Conservation (phyloP, 176 grass and related monocot species). For the Oryza glumipatula region DNA sequence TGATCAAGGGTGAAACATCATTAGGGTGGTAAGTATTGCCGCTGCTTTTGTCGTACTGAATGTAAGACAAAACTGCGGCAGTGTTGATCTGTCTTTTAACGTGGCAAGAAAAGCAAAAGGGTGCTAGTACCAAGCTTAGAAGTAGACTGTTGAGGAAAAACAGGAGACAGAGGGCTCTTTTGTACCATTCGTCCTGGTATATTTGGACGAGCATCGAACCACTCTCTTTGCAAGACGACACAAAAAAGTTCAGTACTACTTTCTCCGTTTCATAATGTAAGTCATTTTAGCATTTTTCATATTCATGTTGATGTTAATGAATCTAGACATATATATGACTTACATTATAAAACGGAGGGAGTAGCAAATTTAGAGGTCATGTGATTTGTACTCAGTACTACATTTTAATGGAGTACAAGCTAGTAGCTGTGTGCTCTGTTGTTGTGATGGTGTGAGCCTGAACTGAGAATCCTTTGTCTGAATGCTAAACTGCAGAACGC, state of each 20-base stretch:
- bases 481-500: conserved; percentile 61
- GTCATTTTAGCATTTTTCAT: too few relatives aligned
- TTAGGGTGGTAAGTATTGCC: conserved; percentile 25
- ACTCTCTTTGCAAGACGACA: neutral
- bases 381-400: neutral
- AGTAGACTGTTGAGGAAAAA: conserved; percentile 4
- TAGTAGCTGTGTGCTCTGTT: neutral
- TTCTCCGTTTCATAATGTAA: too few relatives aligned
- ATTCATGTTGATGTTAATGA: too few relatives aligned
- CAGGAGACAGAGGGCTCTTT: conserved; percentile 1
- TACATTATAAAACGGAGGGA: too few relatives aligned
- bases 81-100: conserved; percentile 26
- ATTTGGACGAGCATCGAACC: neutral
- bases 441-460: neutral
- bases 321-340: too few relatives aligned
- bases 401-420: neutral
- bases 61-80: conserved; percentile 29
- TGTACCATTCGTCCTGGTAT: conserved; percentile 19
- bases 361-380: neutral
- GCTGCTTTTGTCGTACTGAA: neutral
- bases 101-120: neutral
- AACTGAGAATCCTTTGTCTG: neutral
- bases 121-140: neutral
- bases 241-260: neutral
- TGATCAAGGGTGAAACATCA: conserved; percentile 35